Evolutionary conservation across 2,329 filamentous ascomycete genomes (phyloP).

Genomic region (Venturia asperata): DNA sequence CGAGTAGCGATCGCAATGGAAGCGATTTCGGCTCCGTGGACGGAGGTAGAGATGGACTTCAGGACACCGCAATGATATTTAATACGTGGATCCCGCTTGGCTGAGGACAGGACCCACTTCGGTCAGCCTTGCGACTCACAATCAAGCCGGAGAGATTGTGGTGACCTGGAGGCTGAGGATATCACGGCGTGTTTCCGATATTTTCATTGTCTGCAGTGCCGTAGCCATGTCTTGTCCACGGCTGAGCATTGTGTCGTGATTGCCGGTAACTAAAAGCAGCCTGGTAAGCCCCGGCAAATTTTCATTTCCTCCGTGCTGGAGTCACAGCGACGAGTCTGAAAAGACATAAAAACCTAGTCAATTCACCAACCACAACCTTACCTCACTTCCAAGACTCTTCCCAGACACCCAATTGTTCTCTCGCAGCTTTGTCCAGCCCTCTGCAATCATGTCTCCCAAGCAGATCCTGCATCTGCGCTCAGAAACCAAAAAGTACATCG

Average conservation of each 20-base stretch:
- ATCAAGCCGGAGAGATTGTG: not conserved
- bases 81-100: not conserved
- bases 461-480: conserved; percentile 35
- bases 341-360: not conserved
- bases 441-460: conserved; percentile 10
- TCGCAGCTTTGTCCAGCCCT: not conserved
- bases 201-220: not conserved
- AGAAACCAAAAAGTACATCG: conserved; percentile 31
- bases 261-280: not conserved
- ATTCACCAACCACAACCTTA: not conserved
- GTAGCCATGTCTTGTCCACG: not conserved
- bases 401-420: not conserved
- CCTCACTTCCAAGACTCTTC: not conserved
- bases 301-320: not conserved
- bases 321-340: not conserved
- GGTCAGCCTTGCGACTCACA: not conserved
- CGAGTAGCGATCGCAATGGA: not conserved
- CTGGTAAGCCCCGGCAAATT: not conserved
- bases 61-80: not conserved
- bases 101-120: not conserved
- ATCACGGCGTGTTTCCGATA: no score
- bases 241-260: not conserved
- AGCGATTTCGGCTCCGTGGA: not conserved
- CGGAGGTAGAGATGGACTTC: not conserved
- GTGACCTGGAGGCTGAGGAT: not conserved